Percentiles rank a stretch among this genome's conserved stretches.
Conservation (phyloP, 768 basidiomycete species). For the Phlegmacium glaucopus region DNA sequence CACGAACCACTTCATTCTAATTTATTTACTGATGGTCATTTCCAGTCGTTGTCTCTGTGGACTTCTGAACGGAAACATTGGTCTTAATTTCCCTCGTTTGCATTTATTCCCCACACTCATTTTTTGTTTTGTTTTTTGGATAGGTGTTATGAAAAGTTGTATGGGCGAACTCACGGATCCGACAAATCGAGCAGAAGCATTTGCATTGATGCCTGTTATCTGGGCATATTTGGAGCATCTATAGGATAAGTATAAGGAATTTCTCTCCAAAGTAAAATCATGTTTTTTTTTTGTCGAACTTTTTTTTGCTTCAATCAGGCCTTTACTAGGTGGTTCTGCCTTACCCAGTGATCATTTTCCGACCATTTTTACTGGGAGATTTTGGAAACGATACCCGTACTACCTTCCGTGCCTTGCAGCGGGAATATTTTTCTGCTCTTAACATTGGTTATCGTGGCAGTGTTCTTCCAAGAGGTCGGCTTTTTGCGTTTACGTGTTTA, state of each 20-base stretch:
- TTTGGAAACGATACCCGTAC: slow-evolving; percentile 55
- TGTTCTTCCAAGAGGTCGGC: slow-evolving; percentile 39
- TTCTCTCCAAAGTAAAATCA: background rate
- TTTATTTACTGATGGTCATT: too few species aligned
- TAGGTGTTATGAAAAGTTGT: slow-evolving; percentile 45
- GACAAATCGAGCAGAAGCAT: slow-evolving; percentile 37
- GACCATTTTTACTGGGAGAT: slow-evolving; percentile 31
- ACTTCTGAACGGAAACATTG: slow-evolving; percentile 55
- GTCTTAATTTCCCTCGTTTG: slow-evolving; percentile 17
- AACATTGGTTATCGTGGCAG: slow-evolving; percentile 26
- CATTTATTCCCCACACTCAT: background rate
- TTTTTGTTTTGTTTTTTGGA: too few species aligned
- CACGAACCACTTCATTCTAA: background rate
- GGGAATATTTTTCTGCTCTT: slow-evolving; percentile 28
- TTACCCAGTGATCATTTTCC: slow-evolving; percentile 49
- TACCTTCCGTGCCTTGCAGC: slow-evolving; percentile 58
- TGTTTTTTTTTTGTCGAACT: too few species aligned
- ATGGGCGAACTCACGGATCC: slow-evolving; percentile 41
- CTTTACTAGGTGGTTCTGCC: slow-evolving; percentile 48
- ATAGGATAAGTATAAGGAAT: slow-evolving; percentile 25
- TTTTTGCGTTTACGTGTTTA: too few species aligned
- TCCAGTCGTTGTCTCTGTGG: slow-evolving; percentile 49
- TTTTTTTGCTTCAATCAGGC: slow-evolving; percentile 25
- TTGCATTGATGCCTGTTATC: slow-evolving; percentile 36
- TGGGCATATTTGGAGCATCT: slow-evolving; percentile 37